Evolutionary conservation across 2,329 filamentous ascomycete genomes (phyloP), one percentile per base, ranked within the genome.

Genomic region (Immersiporthe knoxdaviesiana): DNA sequence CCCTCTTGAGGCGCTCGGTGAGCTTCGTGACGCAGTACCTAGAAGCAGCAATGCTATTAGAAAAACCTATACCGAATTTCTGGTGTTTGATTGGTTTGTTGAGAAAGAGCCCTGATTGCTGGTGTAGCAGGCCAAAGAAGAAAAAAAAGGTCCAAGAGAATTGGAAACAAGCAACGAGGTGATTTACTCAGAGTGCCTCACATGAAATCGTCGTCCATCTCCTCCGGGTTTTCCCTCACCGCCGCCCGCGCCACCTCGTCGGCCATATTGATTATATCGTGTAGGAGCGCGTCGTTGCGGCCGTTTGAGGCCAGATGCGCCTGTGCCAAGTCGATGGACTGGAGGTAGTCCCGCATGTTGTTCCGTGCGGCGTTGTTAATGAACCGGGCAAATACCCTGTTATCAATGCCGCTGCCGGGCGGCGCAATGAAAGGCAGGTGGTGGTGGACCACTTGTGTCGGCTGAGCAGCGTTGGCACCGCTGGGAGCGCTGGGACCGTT

Each of bases 241-340:
- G 81, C 81, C 72, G 85, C 76, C 67, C 78, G 76, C 1, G 81
- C 80, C 47, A 82, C 79, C 72, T 81, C 80, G 61, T 82, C 81
- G 16, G 83, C 79, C n/a, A 85, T 76, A 44, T 76, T 76, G 41
- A 79, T 77, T n/a, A 80, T 80, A 63, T 80, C 78, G 47, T 75
- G 68, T 27, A 80, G 71, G 44, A 79, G 70, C 50, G 77, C 75
- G 69, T 79, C 83, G 74, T 71, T 79, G 72, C 67, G 77, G 72
- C 63, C 79, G 75, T 70, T 66, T 4, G 77, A 76, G 1, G 73
- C 73, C 68, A 70, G 70, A 32, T 72, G 68, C 32, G 68, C 44
- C n/a, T 70, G 68, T n/a, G 68, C 59, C 70, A 65, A 71, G 41
- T 71, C 69, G 24, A 71, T 61, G 11, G 69, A 67, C 58, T 71